These are phyloP conservation scores for Orobanche coerulescens DNA, from an alignment of 257 asterid genomes.

Conservation along the genomic window DNA sequence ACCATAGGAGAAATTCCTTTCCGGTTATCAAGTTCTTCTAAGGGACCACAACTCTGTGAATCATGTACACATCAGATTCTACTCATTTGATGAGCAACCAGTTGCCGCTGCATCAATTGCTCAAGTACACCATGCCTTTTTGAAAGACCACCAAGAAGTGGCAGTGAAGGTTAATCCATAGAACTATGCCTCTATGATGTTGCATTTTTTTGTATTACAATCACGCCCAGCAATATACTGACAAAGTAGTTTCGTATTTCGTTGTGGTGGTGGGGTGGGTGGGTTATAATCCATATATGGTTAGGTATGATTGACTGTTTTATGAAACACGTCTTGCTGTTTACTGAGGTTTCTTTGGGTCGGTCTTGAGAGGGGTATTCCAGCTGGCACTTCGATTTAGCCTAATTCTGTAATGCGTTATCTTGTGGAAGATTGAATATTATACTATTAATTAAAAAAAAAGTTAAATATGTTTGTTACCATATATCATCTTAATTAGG, in stretches of 20 bases:
- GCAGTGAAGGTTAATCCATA: slow-evolving; percentile 74
- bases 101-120: slow-evolving; percentile 99
- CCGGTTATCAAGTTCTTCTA: neutral
- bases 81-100: slow-evolving; percentile 74
- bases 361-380: neutral
- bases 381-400: neutral
- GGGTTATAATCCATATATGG: no score
- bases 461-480: neutral
- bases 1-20: neutral
- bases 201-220: neutral
- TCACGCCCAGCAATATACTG: slow-evolving; percentile 6
- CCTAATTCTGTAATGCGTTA: neutral
- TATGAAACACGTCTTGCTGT: neutral
- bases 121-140: slow-evolving; percentile 87
- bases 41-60: slow-evolving; percentile 20
- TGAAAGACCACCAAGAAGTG: slow-evolving; percentile 64
- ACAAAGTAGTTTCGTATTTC: neutral
- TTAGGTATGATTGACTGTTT: slow-evolving; percentile 12
- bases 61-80: slow-evolving; percentile 47
- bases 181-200: slow-evolving; percentile 17
- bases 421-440: neutral
- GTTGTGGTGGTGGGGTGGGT: no score
- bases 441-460: neutral
- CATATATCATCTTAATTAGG: neutral
- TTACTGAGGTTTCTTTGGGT: neutral